These are phyloP conservation scores for Clarireedia monteithiana DNA, from an alignment of 2,329 filamentous ascomycete species.

Conservation along the genomic window DNA sequence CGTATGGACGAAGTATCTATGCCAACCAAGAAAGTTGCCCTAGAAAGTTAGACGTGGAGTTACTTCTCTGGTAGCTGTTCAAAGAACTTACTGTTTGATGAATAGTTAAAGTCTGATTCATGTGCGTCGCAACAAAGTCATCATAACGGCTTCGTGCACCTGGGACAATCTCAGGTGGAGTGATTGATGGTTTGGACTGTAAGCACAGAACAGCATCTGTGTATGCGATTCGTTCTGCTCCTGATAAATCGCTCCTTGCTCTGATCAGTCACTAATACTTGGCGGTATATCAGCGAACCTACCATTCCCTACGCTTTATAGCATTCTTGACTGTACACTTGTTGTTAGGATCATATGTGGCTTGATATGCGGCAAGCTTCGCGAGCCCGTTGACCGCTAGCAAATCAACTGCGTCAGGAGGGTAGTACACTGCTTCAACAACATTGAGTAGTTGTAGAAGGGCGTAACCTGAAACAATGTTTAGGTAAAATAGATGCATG, in stretches of 20 bases:
- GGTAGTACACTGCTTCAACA: background rate
- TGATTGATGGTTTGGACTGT: conserved; percentile 25
- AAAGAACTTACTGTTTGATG: conserved; percentile 18
- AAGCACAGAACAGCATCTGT: conserved; percentile 33
- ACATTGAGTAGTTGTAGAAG: background rate
- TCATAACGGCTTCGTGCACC: conserved; percentile 32
- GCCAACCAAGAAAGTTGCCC: conserved; percentile 35
- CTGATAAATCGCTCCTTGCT: conserved; percentile 13
- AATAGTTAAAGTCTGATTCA: conserved; percentile 24
- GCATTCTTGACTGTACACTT: conserved; percentile 33
- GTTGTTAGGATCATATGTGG: background rate
- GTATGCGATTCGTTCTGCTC: conserved; percentile 23
- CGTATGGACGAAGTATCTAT: conserved; percentile 34
- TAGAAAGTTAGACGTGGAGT: background rate
- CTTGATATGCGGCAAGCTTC: conserved; percentile 28
- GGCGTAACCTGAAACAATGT: background rate
- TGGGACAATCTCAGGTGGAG: conserved; percentile 24
- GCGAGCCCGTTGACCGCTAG: conserved; percentile 27
- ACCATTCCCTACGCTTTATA: conserved; percentile 37
- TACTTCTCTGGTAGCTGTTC: background rate
- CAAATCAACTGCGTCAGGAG: conserved; percentile 20
- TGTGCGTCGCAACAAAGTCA: conserved; percentile 32
- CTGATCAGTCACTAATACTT: background rate
- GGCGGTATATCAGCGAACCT: background rate
- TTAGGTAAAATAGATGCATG: background rate